phyloP scores from a whole-genome alignment of 208 protist genomes.

The Acanthamoeba lenticulata region DNA sequence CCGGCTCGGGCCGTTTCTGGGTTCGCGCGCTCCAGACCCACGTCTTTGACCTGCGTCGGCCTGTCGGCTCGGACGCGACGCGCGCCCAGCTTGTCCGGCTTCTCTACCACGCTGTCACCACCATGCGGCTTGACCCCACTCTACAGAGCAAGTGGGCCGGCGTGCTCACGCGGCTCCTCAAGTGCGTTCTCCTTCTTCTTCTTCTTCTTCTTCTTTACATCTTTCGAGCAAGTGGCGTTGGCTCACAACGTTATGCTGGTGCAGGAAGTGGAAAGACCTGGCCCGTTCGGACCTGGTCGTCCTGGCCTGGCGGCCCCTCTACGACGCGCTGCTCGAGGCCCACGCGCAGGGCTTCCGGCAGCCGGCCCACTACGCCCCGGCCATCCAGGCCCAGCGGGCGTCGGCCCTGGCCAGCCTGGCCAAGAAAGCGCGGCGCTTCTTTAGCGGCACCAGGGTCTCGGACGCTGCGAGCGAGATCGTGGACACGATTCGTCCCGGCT shows the following conservation, averaged over 20 bases:
- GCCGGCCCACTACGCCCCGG: background rate
- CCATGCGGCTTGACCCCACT: background rate
- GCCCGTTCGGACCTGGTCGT: background rate
- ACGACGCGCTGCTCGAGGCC: background rate
- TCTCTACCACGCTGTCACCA: background rate
- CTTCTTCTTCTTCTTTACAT: background rate
- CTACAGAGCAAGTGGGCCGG: conserved; percentile 3
- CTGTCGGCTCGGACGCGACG: background rate
- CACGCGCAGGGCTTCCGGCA: background rate
- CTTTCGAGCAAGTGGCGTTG: too few relatives aligned
- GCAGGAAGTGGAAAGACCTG: conserved; percentile 29
- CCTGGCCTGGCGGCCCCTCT: background rate
- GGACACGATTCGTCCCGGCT: background rate
- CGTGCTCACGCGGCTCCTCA: background rate
- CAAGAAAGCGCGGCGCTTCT: background rate
- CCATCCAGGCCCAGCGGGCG: background rate
- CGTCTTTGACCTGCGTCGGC: background rate
- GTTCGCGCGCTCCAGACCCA: background rate
- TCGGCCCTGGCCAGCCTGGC: background rate
- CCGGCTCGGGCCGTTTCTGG: background rate
- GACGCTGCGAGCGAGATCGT: background rate
- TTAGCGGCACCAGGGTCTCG: background rate
- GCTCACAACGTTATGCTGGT: too few relatives aligned
- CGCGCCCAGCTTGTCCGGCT: background rate
- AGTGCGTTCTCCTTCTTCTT: background rate